These are phyloP conservation scores for Ananas comosus DNA, from an alignment of 176 grass and related monocot species.

Conservation along the genomic window DNA sequence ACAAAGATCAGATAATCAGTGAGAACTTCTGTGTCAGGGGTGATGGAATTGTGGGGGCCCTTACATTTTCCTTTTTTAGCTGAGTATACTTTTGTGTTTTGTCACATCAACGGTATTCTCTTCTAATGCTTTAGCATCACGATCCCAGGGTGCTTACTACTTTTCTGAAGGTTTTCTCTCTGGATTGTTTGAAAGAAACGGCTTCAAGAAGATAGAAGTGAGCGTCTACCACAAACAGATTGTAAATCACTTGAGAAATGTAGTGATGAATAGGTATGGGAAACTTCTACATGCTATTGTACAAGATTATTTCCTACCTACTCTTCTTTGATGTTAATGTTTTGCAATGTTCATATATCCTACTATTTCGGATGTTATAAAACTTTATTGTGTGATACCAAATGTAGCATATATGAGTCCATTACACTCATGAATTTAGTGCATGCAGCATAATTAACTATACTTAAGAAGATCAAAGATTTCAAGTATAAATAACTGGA, in stretches of 20 bases:
- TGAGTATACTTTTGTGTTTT: background rate
- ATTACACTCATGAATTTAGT: too few relatives aligned
- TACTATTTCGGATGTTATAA: background rate
- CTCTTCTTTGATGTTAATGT: background rate
- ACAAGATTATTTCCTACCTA: background rate
- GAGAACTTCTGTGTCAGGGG: constrained; percentile 20
- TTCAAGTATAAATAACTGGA: too few relatives aligned
- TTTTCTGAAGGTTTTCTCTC: constrained; percentile 9
- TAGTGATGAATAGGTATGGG: constrained; percentile 16
- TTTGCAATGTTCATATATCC: background rate
- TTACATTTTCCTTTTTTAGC: background rate
- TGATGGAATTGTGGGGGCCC: constrained; percentile 17
- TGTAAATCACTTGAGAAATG: constrained; percentile 4
- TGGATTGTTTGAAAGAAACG: constrained; percentile 17
- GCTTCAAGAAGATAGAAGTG: constrained; percentile 7
- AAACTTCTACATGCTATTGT: background rate
- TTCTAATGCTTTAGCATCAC: background rate
- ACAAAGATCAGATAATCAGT: constrained; percentile 17
- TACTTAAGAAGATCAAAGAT: too few relatives aligned
- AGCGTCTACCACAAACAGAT: constrained; percentile 16
- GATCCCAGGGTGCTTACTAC: constrained; percentile 14
- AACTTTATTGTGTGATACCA: background rate
- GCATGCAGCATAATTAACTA: too few relatives aligned
- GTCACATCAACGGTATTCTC: background rate
- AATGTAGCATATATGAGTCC: too few relatives aligned